Evolutionary conservation across 257 asterid genomes (phyloP), one percentile per base, ranked within the genome.

Genomic region (Solanum tacnaense): DNA sequence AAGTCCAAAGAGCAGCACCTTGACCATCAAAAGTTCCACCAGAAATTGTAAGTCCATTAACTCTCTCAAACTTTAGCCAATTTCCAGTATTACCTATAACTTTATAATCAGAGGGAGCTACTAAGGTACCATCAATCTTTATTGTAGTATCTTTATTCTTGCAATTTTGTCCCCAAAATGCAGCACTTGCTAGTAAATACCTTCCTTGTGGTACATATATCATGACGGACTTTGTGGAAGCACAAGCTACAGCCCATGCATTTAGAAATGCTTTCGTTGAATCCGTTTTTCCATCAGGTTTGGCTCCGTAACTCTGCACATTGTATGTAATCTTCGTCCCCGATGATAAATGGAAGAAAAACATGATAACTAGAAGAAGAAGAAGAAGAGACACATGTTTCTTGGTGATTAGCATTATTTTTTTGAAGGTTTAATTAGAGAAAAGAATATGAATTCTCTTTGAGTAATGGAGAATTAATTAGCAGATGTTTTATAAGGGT

Each of bases 211-310:
- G 89, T 41, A 87, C 89, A 31, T 76, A 31, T 62, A 87, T 87
- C 29, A 44, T 41, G n/a, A 82, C 89, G 10, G 76, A 36, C 32
- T 60, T 78, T 60, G 86, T 35, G n/a, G 89, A 87, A 23, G 72
- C 86, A 87, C 89, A 87, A 87, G 86, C 89, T 39, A 52, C 89
- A 36, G 49, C 41, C 89, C 89, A 87, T 76, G 89, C 86, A 78
- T 39, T 87, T 5, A 76, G 67, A 68, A 87, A 78, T 18, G 89
- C 52, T 60, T 62, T 79, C 34, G 89, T 38, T 20, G 89, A 87
- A 56, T 87, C 71, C 2, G 82, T 27, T 5, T 62, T 79, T 3
- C 86, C 89, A 29, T 87, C 89, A 21, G 86, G 70, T 79, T 79
- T 87, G 49, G 86, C 89, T 41, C 89, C 89, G 32, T 76, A 78